A percentile compares a stretch with the other conserved stretches of the same genome.
Evolutionary conservation across 2,329 filamentous ascomycete genomes (phyloP).

Genomic region (Fusarium mangiferae): DNA sequence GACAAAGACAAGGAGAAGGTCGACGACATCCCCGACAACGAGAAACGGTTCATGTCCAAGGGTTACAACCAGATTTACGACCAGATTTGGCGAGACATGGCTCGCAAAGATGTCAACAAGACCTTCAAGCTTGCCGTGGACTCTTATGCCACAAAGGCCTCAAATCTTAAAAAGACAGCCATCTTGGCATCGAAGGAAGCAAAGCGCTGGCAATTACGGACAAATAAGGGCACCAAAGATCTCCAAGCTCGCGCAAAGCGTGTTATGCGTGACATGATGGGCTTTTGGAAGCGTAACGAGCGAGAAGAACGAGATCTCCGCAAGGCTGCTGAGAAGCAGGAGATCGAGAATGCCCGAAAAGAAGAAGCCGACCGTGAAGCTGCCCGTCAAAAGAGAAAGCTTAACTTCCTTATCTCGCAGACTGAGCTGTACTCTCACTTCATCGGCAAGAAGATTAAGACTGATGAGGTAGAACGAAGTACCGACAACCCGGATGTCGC

Average conservation of each 20-base stretch:
- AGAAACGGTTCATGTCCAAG: slow-evolving; percentile 82
- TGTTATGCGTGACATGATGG: slow-evolving; percentile 99
- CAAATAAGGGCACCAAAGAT: slow-evolving; percentile 98
- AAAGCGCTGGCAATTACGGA: slow-evolving; percentile 94
- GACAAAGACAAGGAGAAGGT: slow-evolving; percentile 62
- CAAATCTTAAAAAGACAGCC: slow-evolving; percentile 98
- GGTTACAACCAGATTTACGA: slow-evolving; percentile 97
- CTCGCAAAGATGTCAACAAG: slow-evolving; percentile 92
- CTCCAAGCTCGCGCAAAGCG: slow-evolving; percentile 96
- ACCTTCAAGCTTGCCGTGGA: slow-evolving; percentile 88
- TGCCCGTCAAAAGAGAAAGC: slow-evolving; percentile 96
- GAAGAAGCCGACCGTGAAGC: slow-evolving; percentile 98
- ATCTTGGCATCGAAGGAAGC: slow-evolving; percentile 97
- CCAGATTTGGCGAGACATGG: slow-evolving; percentile 95
- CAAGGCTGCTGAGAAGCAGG: slow-evolving; percentile 93
- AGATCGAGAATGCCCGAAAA: slow-evolving; percentile 95
- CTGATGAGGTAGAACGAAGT: slow-evolving; percentile 90
- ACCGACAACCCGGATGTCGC: slow-evolving; percentile 82
- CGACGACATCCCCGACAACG: slow-evolving; percentile 63
- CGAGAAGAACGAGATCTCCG: slow-evolving; percentile 94
- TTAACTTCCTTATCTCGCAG: slow-evolving; percentile 99
- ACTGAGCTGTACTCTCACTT: slow-evolving; percentile 99
- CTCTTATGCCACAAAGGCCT: slow-evolving; percentile 86
- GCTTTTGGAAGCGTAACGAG: slow-evolving; percentile 99
- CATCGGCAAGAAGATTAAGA: slow-evolving; percentile 99